Evolutionary conservation across 345 rosid species (phyloP).

Genomic region (Excoecaria cochinchinensis): DNA sequence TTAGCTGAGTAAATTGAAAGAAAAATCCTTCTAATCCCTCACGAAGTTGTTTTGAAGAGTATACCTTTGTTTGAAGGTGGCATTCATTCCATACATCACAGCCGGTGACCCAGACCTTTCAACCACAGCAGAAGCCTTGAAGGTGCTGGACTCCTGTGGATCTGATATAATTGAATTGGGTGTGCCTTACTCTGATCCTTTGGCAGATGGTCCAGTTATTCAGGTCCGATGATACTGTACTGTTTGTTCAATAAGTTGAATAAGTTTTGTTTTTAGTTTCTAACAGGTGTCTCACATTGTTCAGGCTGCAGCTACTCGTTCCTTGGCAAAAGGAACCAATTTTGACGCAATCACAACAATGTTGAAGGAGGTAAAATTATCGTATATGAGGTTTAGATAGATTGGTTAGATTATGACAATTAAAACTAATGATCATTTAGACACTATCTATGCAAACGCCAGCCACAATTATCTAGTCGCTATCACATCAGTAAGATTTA

Average conservation of each 20-base stretch:
- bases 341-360: conserved; percentile 59
- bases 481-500: neutral
- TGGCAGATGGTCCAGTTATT: conserved; percentile 91
- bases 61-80: conserved; percentile 53
- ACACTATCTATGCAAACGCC: neutral
- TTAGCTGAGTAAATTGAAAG: neutral
- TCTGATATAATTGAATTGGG: conserved; percentile 85
- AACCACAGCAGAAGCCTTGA: conserved; percentile 81
- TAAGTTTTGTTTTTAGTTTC: neutral
- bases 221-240: conserved; percentile 51
- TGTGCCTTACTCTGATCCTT: conserved; percentile 86
- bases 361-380: conserved; percentile 68
- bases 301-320: conserved; percentile 92
- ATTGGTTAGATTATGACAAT: neutral
- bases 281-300: conserved; percentile 16
- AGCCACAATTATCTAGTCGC: neutral
- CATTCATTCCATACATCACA: conserved; percentile 82
- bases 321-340: conserved; percentile 75
- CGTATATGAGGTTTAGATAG: neutral
- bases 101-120: conserved; percentile 98
- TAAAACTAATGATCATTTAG: neutral
- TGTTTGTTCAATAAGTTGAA: neutral
- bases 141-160: conserved; percentile 75
- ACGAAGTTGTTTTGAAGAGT: neutral
- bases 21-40: neutral